Percentiles rank a stretch among this genome's conserved stretches.
These are phyloP conservation scores for Babesia caballi DNA, from an alignment of 169 alveolate species.

Conservation along the genomic window DNA sequence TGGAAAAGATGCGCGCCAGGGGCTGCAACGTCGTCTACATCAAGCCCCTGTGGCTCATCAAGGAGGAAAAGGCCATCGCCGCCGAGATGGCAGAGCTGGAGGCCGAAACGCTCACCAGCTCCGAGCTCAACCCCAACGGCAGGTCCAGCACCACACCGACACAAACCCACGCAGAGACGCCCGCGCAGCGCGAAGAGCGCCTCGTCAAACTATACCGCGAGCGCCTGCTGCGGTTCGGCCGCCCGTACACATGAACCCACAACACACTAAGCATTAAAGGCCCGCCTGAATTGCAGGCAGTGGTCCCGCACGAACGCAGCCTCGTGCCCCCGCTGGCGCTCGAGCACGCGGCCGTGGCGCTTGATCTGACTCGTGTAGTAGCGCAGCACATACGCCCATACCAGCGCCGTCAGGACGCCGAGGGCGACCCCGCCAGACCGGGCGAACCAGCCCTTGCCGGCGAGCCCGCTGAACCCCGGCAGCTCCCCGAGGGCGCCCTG, in stretches of 20 bases:
- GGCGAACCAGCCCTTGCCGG: not conserved
- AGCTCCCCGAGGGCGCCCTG: not conserved
- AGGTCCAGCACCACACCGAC: not conserved
- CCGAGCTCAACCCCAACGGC: constrained; percentile 19
- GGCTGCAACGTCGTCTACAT: constrained; percentile 82
- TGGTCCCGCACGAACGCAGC: not conserved
- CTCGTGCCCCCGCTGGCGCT: constrained; percentile 12
- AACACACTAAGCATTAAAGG: not conserved
- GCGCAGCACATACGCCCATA: constrained; percentile 24
- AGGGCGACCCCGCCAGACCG: not conserved
- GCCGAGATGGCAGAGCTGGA: constrained; percentile 76
- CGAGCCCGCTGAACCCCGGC: not conserved
- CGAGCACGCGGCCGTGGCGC: constrained; percentile 1
- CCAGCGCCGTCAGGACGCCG: not conserved
- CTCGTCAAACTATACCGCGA: constrained; percentile 41
- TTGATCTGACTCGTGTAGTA: constrained; percentile 12
- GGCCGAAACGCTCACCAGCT: constrained; percentile 63
- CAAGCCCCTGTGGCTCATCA: constrained; percentile 86
- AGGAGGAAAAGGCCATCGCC: constrained; percentile 75
- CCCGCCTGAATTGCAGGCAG: constrained; percentile 7
- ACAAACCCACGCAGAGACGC: not conserved
- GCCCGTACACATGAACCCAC: constrained; percentile 16
- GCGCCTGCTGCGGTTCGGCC: constrained; percentile 20
- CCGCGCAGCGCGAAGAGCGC: constrained; percentile 24
- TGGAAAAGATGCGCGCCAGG: constrained; percentile 82